A percentile compares a stretch with the other conserved stretches of the same genome.
These are phyloP conservation scores for Cynanchum wilfordii DNA, from an alignment of 257 asterid species.

Conservation along the genomic window DNA sequence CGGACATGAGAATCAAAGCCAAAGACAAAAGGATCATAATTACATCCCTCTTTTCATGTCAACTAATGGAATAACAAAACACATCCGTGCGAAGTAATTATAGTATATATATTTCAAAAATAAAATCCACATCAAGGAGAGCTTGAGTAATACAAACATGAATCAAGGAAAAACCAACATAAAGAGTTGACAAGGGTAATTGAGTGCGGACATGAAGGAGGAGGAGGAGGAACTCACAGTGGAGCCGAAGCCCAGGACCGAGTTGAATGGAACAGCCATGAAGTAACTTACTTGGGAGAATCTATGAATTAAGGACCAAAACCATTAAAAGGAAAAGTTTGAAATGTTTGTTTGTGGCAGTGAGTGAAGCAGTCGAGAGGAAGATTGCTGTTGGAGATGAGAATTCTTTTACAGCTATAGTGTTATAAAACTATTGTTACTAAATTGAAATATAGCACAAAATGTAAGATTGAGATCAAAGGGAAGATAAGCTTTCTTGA, in stretches of 20 bases:
- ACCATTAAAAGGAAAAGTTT: not conserved
- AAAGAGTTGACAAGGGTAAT: not conserved
- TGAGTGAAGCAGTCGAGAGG: not conserved
- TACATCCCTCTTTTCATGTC: not conserved
- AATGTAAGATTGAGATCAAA: too few relatives aligned
- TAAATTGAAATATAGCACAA: too few relatives aligned
- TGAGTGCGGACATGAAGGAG: not conserved
- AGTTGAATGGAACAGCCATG: conserved; percentile 60
- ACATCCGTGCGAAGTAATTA: not conserved
- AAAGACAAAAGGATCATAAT: not conserved
- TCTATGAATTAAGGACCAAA: not conserved
- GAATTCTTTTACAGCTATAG: not conserved
- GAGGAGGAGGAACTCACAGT: conserved; percentile 29
- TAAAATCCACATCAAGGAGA: conserved; percentile 2
- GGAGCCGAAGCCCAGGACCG: conserved; percentile 44
- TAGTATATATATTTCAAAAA: not conserved
- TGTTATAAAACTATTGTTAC: too few relatives aligned
- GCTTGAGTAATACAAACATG: not conserved
- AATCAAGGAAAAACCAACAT: not conserved
- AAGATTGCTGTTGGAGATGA: not conserved
- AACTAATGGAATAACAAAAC: not conserved
- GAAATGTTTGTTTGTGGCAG: conserved; percentile 3
- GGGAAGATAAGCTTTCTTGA: too few relatives aligned
- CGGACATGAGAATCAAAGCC: not conserved
- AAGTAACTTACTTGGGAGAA: not conserved